phyloP scores from a whole-genome alignment of 352 stramenopile genomes.

The Phytophthora podocarpi region DNA sequence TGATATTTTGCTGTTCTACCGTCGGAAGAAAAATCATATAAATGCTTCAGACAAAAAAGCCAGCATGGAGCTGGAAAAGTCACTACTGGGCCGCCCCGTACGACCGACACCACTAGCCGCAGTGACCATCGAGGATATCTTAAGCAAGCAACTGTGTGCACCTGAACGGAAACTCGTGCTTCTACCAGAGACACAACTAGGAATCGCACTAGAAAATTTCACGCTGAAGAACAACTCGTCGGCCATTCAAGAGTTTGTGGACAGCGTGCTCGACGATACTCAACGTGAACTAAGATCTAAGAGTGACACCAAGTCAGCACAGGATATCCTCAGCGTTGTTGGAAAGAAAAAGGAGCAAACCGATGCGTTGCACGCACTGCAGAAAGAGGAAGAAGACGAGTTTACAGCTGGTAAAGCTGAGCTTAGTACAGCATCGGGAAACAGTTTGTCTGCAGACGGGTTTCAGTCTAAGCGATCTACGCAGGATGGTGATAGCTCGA shows the following conservation, averaged over 20 bases:
- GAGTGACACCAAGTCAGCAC: slow-evolving; percentile 52
- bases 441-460: background rate
- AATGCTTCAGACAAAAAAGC: slow-evolving; percentile 51
- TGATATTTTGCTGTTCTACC: slow-evolving; percentile 86
- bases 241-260: slow-evolving; percentile 81
- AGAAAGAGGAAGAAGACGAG: slow-evolving; percentile 55
- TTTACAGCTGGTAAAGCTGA: background rate
- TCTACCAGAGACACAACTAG: slow-evolving; percentile 68
- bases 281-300: slow-evolving; percentile 65
- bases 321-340: slow-evolving; percentile 70
- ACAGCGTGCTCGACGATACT: slow-evolving; percentile 67
- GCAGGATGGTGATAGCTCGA: background rate
- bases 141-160: slow-evolving; percentile 62
- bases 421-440: background rate
- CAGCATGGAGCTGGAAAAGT: slow-evolving; percentile 38
- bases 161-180: slow-evolving; percentile 81
- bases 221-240: slow-evolving; percentile 82
- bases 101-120: slow-evolving; percentile 65
- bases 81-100: slow-evolving; percentile 48
- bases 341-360: slow-evolving; percentile 69
- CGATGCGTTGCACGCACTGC: slow-evolving; percentile 56
- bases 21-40: slow-evolving; percentile 65
- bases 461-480: slow-evolving; percentile 19
- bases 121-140: slow-evolving; percentile 80
- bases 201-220: slow-evolving; percentile 79